A percentile compares a stretch with the other conserved stretches of the same genome.
Conservation (phyloP, 257 asterid species). For the Lycium barbarum region DNA sequence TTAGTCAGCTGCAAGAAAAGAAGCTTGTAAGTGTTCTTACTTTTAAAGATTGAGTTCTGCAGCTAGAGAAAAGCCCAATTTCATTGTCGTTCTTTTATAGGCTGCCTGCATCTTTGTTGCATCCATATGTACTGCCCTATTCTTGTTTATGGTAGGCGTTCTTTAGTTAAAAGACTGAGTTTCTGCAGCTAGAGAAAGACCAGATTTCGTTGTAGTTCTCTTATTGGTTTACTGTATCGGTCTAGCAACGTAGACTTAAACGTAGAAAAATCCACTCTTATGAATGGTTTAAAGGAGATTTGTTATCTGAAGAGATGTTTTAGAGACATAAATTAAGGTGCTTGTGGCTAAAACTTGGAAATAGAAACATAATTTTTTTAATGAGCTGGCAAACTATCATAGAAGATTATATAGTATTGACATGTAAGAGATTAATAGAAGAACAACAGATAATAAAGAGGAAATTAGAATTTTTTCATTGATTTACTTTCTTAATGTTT, state of each 20-base stretch:
- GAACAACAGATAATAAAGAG: no score
- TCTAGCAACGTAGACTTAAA: neutral
- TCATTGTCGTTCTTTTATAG: slow-evolving; percentile 25
- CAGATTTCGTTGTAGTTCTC: neutral
- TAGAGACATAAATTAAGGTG: neutral
- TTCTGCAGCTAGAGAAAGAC: slow-evolving; percentile 18
- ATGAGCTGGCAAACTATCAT: neutral
- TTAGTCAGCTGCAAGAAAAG: slow-evolving; percentile 98
- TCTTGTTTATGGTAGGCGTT: slow-evolving; percentile 16
- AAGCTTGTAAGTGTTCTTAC: slow-evolving; percentile 79
- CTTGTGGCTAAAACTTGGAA: neutral
- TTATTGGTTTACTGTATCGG: neutral
- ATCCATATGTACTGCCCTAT: neutral
- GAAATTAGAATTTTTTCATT: no score
- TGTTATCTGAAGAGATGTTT: neutral
- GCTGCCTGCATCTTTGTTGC: slow-evolving; percentile 21
- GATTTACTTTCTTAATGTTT: no score
- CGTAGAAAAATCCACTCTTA: neutral
- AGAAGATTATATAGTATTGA: neutral
- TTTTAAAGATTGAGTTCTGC: neutral
- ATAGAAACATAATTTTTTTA: neutral
- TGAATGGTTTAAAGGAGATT: neutral
- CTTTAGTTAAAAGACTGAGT: neutral
- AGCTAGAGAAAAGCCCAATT: slow-evolving; percentile 5
- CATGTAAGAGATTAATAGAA: no score